phyloP scores from a whole-genome alignment of 495 filamentous ascomycete species.

The Filosporella fistucella region DNA sequence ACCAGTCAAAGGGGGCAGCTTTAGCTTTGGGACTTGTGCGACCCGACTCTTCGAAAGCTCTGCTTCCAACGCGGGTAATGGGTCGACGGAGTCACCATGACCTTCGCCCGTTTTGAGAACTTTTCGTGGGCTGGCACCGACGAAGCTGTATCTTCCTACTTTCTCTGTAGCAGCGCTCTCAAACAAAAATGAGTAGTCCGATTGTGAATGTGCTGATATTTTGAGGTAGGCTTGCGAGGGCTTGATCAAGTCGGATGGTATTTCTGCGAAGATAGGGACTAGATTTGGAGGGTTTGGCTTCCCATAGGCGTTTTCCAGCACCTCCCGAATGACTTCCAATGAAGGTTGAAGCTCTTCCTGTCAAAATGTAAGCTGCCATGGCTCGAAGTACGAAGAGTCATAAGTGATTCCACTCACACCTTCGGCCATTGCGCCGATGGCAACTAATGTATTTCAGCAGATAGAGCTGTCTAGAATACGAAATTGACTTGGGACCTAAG shows the following conservation, averaged over 20 bases:
- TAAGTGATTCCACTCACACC: conserved; percentile 14
- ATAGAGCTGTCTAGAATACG: too few species aligned
- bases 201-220: conserved; percentile 66
- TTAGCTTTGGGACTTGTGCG: conserved; percentile 71
- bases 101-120: conserved; percentile 83
- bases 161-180: conserved; percentile 93
- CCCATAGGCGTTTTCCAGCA: conserved; percentile 45
- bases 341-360: conserved; percentile 45
- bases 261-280: conserved; percentile 78
- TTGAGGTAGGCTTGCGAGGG: conserved; percentile 91
- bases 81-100: conserved; percentile 78
- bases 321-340: conserved; percentile 44
- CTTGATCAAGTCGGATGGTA: conserved; percentile 87
- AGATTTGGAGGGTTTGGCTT: conserved; percentile 67
- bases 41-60: conserved; percentile 75
- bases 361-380: conserved; percentile 9
- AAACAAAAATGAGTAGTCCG: conserved; percentile 76
- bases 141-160: conserved; percentile 90
- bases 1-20: conserved; percentile 78
- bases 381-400: conserved; percentile 29
- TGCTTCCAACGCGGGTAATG: conserved; percentile 72
- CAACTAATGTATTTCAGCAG: too few species aligned
- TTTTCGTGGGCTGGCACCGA: conserved; percentile 84
- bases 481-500: too few species aligned
- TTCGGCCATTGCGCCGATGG: conserved; percentile 7